Conservation (phyloP, 2,329 filamentous ascomycete genomes). For the Sordariomycetes sp. region DNA sequence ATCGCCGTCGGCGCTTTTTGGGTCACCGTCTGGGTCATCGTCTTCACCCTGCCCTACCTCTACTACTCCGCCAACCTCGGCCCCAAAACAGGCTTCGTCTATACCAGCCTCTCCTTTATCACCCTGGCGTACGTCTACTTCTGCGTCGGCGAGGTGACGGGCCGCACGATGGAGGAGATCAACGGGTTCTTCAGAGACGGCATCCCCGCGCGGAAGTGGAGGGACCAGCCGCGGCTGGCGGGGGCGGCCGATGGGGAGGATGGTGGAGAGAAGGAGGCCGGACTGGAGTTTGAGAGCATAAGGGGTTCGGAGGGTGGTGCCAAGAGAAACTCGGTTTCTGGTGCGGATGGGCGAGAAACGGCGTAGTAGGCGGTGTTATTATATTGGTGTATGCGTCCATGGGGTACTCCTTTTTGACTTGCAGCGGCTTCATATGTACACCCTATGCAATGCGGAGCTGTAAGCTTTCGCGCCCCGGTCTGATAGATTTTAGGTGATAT, state of each 20-base stretch:
- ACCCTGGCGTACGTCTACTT: slow-evolving; percentile 21
- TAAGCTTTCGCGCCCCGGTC: too few relatives aligned
- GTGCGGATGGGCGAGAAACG: not conserved
- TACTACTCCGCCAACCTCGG: slow-evolving; percentile 20
- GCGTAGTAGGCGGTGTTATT: not conserved
- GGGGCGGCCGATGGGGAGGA: slow-evolving; percentile 1
- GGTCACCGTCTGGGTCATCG: slow-evolving; percentile 18
- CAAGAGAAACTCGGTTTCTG: not conserved
- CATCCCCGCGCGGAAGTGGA: slow-evolving; percentile 21
- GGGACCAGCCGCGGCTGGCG: slow-evolving; percentile 8
- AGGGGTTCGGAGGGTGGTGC: not conserved
- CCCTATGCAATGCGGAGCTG: too few relatives aligned
- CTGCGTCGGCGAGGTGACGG: slow-evolving; percentile 26
- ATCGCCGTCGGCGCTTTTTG: slow-evolving; percentile 28
- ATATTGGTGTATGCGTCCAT: too few relatives aligned
- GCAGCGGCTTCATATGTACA: too few relatives aligned
- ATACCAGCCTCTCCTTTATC: slow-evolving; percentile 16
- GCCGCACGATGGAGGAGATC: slow-evolving; percentile 22
- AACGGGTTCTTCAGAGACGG: slow-evolving; percentile 24
- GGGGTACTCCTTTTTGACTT: too few relatives aligned
- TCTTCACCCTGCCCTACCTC: slow-evolving; percentile 21
- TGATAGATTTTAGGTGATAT: too few relatives aligned
- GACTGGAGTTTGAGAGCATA: not conserved
- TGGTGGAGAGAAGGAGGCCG: not conserved
- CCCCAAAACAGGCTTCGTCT: slow-evolving; percentile 21